These are phyloP conservation scores for Cytospora leucostoma DNA, from an alignment of 2,329 filamentous ascomycete genomes.

Conservation along the genomic window DNA sequence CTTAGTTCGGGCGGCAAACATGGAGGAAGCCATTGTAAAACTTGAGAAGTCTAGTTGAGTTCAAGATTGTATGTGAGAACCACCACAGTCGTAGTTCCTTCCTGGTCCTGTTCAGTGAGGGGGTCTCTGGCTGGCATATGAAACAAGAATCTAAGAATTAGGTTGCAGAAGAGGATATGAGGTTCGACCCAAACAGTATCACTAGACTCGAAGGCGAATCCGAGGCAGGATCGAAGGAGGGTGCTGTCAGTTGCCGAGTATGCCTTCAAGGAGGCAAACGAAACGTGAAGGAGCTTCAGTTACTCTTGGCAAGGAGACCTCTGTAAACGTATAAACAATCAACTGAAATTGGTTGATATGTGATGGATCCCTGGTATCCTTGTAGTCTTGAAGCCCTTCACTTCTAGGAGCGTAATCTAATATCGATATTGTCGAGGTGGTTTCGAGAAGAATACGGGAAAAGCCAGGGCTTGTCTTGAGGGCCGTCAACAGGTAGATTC, in stretches of 20 bases:
- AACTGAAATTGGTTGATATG: neutral
- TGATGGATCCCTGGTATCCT: too few relatives aligned
- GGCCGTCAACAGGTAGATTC: neutral
- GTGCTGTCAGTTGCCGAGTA: neutral
- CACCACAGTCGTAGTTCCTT: neutral
- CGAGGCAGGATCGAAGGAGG: neutral
- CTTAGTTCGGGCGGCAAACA: slow-evolving; percentile 18
- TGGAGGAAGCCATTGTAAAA: slow-evolving; percentile 5
- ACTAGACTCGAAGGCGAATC: neutral
- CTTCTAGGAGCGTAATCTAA: neutral
- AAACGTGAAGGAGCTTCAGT: neutral
- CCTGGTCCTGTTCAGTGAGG: neutral
- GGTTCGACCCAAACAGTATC: neutral
- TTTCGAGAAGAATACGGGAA: neutral
- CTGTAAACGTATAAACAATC: neutral
- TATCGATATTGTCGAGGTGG: neutral
- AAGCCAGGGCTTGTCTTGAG: neutral
- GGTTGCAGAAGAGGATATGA: neutral
- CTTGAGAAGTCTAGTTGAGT: neutral
- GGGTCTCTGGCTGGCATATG: neutral
- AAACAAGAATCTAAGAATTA: neutral
- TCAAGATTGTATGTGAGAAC: neutral
- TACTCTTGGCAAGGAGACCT: neutral
- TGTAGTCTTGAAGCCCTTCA: neutral
- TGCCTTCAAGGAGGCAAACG: neutral